Conservation (phyloP, 1,284 basidiomycete genomes). For the Microbotryum violaceum region DNA sequence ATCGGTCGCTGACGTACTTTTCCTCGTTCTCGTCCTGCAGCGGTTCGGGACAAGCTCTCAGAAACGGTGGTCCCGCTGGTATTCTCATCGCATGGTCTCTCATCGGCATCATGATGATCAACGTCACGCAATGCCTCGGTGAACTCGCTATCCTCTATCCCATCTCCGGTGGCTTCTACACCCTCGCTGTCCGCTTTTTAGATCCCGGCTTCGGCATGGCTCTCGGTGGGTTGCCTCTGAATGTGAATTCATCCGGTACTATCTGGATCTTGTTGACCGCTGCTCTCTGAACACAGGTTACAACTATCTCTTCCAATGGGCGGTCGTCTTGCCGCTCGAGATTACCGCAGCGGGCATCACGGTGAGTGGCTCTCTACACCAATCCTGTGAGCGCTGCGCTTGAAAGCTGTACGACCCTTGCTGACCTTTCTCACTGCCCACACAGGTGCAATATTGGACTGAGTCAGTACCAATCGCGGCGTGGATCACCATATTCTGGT, state of each 20-base stretch:
- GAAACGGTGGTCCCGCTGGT: conserved; percentile 46
- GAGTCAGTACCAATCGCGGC: conserved; percentile 33
- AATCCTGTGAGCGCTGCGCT: no score
- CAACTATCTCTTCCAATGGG: conserved; percentile 44
- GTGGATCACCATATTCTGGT: conserved; percentile 39
- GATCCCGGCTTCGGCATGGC: conserved; percentile 35
- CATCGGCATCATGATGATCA: conserved; percentile 38
- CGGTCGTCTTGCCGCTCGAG: conserved; percentile 42
- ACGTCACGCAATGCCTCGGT: conserved; percentile 35
- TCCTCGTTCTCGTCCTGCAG: conserved; percentile 40
- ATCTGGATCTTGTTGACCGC: background rate
- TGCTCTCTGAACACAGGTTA: conserved; percentile 37
- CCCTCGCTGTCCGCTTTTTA: conserved; percentile 38
- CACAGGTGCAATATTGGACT: conserved; percentile 35
- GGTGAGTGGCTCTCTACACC: background rate
- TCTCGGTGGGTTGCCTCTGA: conserved; percentile 34
- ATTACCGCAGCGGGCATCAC: conserved; percentile 35
- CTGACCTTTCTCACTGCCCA: conserved; percentile 23
- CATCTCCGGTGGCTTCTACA: conserved; percentile 46
- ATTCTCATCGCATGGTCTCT: conserved; percentile 36
- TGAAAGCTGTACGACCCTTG: background rate
- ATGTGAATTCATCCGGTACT: background rate
- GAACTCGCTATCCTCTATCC: conserved; percentile 45
- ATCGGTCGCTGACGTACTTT: background rate
- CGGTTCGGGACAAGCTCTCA: conserved; percentile 46